These are phyloP conservation scores for Diversispora epigaea DNA, from an alignment of 192 early-diverging fungal species.

Conservation along the genomic window DNA sequence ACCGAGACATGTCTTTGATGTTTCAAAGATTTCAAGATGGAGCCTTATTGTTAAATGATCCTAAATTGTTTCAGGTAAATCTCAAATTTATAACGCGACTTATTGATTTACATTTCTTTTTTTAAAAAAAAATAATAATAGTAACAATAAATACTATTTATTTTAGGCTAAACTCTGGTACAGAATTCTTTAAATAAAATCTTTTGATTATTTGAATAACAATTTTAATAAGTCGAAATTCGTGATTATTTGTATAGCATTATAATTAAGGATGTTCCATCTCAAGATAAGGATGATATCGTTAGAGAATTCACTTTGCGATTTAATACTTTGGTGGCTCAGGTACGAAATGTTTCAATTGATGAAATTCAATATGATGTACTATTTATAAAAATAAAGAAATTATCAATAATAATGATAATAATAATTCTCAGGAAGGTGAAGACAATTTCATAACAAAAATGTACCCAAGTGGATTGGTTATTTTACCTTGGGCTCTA, in stretches of 20 bases:
- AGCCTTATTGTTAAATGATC: conserved; percentile 3
- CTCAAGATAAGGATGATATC: conserved; percentile 12
- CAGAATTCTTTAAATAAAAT: not conserved
- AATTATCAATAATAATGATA: not conserved
- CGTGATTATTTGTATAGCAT: conserved; percentile 5
- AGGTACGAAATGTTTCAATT: not conserved
- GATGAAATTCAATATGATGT: not conserved
- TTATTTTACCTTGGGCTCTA: conserved; percentile 27
- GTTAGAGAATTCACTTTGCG: conserved; percentile 12
- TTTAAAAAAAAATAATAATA: not conserved
- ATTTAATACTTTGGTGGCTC: conserved; percentile 4
- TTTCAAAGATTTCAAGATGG: conserved; percentile 35
- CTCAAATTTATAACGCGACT: too few species aligned
- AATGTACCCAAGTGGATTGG: conserved; percentile 5
- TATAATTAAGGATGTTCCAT: conserved; percentile 29
- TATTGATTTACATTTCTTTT: not conserved
- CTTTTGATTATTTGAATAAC: not conserved
- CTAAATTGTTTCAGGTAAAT: conserved; percentile 25
- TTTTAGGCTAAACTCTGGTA: conserved; percentile 11
- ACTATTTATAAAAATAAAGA: too few species aligned
- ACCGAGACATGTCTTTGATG: conserved; percentile 33
- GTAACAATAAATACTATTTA: not conserved
- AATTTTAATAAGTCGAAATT: not conserved
- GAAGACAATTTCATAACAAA: conserved; percentile 29
- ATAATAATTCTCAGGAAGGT: not conserved